Conservation (phyloP, 352 stramenopile species). For the Thraustochytrium striatum region DNA sequence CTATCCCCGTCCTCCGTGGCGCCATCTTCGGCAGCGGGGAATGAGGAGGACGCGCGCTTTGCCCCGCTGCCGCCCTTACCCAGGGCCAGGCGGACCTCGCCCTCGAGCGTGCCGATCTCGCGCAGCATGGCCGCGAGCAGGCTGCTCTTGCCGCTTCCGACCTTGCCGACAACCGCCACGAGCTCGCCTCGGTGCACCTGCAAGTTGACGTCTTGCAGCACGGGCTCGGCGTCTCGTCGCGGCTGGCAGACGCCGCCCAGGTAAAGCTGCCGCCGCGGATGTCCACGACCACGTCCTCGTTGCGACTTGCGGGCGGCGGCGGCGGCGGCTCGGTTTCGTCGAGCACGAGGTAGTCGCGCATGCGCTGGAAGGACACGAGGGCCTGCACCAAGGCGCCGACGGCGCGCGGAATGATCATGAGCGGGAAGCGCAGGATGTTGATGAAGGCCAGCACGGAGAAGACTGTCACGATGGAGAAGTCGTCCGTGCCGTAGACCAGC, state of each 20-base stretch:
- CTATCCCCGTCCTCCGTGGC: slow-evolving; percentile 59
- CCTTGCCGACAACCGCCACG: slow-evolving; percentile 65
- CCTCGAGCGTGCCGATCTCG: slow-evolving; percentile 61
- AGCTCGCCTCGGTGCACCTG: slow-evolving; percentile 62
- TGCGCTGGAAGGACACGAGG: slow-evolving; percentile 32
- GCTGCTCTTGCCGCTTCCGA: slow-evolving; percentile 62
- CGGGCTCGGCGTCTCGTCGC: slow-evolving; percentile 16
- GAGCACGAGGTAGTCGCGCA: slow-evolving; percentile 22
- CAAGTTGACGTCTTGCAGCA: slow-evolving; percentile 58
- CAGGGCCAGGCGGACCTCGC: slow-evolving; percentile 51
- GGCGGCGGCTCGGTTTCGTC: background rate
- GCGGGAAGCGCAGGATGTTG: slow-evolving; percentile 52
- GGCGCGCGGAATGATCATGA: slow-evolving; percentile 51
- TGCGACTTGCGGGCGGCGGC: background rate
- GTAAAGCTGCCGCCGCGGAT: background rate
- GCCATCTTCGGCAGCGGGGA: background rate
- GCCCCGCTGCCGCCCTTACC: background rate
- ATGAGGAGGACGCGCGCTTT: background rate
- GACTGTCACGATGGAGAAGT: slow-evolving; percentile 73
- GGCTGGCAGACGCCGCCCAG: background rate
- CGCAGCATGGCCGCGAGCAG: slow-evolving; percentile 68
- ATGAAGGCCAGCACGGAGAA: slow-evolving; percentile 55
- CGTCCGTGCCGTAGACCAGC: slow-evolving; percentile 53
- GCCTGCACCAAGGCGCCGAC: background rate
- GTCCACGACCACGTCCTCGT: background rate